Base-by-base conservation (phyloP, 257 asterid species). In the Salvia splendens region DNA sequence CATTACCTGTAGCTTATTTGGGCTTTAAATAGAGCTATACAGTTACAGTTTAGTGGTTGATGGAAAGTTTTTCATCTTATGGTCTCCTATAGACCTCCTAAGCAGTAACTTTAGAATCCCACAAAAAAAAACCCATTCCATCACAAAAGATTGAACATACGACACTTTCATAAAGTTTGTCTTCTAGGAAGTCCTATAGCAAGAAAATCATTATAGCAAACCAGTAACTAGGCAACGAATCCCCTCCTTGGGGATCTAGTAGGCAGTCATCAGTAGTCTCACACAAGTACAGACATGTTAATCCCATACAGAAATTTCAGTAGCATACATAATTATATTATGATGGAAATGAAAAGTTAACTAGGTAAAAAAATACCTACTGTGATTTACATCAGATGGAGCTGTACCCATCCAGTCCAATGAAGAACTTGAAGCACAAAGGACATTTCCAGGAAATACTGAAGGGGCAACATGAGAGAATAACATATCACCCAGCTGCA, bases 321-420 rank as follows among this genome's bases (percentile, higher is more conserved):
- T 49, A 66, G 12, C 62, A 52, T 12, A 48, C 14, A 55, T n/a
- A 40, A 42, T 24, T 3, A 36, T 50, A 46, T 7, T 48, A 35
- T 3, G 64, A 8, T 20, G 55, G 79, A 45, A 77, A 46, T 12
- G 61, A 70, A 63, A 67, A 38, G 5, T 42, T 48, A 66, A 64
- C 72, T 42, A 67, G 54, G 80, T 42, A 61, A 76, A 67, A 73
- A 62, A 87, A 57, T 80, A 82, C 95, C 84, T 85, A 87, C 95
- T 84, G 78, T 79, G 75, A 67, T 75, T 76, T 70, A 93, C 95
- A 86, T 93, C 97, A 71, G 79, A 60, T 38, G 88, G 91, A 70
- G 89, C 88, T 49, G 89, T 71, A 65, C 96, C 97, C 99, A 93
- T 86, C 99, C 99, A 93, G 73, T 89, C 85, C 75, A 93, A 79